phyloP scores from a whole-genome alignment of 2,329 filamentous ascomycete species.

The Ophidiomyces ophidiicola region DNA sequence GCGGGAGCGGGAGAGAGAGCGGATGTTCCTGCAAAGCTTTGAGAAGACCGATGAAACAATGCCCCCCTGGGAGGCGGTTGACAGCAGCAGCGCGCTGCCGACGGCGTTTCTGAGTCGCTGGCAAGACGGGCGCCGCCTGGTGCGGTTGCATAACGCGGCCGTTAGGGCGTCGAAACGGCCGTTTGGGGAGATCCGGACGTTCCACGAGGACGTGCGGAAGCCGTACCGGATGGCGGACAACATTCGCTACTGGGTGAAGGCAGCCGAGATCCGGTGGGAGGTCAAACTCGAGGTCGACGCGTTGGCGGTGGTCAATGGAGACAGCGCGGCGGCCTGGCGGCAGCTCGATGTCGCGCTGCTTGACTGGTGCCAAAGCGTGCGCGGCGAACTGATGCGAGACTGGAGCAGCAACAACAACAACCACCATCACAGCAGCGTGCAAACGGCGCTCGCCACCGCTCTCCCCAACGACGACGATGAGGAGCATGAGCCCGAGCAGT shows the following conservation, averaged over 20 bases:
- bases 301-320: conserved; percentile 71
- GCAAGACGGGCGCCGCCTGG: conserved; percentile 66
- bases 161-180: conserved; percentile 73
- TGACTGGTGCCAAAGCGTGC: conserved; percentile 69
- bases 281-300: conserved; percentile 71
- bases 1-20: conserved; percentile 63
- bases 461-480: too few species aligned
- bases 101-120: conserved; percentile 63
- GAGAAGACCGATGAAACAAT: conserved; percentile 43
- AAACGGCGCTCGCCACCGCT: conserved; percentile 3
- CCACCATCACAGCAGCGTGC: too few species aligned
- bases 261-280: conserved; percentile 88
- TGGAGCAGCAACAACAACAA: conserved; percentile 35
- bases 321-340: conserved; percentile 53
- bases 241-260: conserved; percentile 90
- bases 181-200: conserved; percentile 79
- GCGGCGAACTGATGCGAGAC: conserved; percentile 71
- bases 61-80: conserved; percentile 55
- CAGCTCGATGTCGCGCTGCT: conserved; percentile 73
- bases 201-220: conserved; percentile 85
- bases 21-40: conserved; percentile 69
- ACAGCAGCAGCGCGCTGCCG: conserved; percentile 25
- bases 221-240: conserved; percentile 92
- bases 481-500: conserved; percentile 1
- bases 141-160: conserved; percentile 79